These are phyloP conservation scores for Gymnopus androsaceus DNA, from an alignment of 1,284 basidiomycete genomes.

Conservation along the genomic window DNA sequence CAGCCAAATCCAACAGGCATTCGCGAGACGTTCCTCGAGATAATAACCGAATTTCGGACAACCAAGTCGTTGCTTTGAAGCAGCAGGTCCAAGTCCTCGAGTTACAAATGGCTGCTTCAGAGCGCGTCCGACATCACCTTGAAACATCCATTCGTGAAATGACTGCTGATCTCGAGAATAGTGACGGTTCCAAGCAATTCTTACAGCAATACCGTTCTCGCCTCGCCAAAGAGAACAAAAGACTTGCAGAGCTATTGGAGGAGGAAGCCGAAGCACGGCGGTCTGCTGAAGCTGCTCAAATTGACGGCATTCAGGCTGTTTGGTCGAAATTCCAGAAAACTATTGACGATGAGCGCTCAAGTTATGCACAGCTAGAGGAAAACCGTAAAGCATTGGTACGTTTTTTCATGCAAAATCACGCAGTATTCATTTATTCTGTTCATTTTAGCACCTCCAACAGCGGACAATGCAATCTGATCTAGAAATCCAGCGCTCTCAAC, in stretches of 20 bases:
- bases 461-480: constrained; percentile 64
- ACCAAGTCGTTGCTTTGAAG: constrained; percentile 55
- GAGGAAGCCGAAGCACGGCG: constrained; percentile 69
- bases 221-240: constrained; percentile 60
- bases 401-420: constrained; percentile 9
- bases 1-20: constrained; percentile 45
- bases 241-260: constrained; percentile 56
- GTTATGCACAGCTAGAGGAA: constrained; percentile 65
- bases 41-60: constrained; percentile 33
- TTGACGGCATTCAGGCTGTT: constrained; percentile 67
- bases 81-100: constrained; percentile 72
- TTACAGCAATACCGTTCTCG: constrained; percentile 59
- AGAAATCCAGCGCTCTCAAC: constrained; percentile 61
- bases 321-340: constrained; percentile 71
- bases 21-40: constrained; percentile 41
- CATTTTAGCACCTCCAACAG: constrained; percentile 50
- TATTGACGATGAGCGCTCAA: constrained; percentile 61
- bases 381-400: constrained; percentile 71
- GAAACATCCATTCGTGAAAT: constrained; percentile 64
- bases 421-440: constrained; percentile 6
- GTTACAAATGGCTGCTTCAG: constrained; percentile 68
- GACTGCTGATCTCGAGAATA: constrained; percentile 63
- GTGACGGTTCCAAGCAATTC: constrained; percentile 66
- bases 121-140: constrained; percentile 67
- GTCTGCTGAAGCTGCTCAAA: constrained; percentile 58